These are phyloP conservation scores for Populus deltoides DNA, from an alignment of 345 rosid genomes.

Conservation along the genomic window DNA sequence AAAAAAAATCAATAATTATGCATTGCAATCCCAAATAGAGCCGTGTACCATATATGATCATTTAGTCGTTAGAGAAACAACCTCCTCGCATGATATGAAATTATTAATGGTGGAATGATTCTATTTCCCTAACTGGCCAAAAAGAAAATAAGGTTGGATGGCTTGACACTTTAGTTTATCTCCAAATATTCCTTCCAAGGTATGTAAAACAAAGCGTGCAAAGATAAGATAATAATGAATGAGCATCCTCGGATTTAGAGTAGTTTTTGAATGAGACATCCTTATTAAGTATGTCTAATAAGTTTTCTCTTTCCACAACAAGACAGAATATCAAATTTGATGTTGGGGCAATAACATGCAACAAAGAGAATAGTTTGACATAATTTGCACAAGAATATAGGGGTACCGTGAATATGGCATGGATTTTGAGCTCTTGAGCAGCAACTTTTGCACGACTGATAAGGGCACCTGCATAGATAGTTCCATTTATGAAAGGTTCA, in stretches of 20 bases:
- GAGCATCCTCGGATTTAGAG: background rate
- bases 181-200: background rate
- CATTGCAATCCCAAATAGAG: background rate
- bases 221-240: background rate
- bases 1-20: background rate
- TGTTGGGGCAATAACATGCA: background rate
- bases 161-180: background rate
- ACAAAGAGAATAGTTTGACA: background rate
- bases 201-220: background rate
- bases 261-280: background rate
- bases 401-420: constrained; percentile 87
- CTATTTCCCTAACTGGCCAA: background rate
- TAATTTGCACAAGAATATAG: background rate
- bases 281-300: background rate
- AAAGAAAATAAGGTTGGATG: background rate
- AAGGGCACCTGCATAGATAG: constrained; percentile 73
- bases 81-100: background rate
- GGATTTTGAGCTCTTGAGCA: constrained; percentile 94
- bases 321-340: background rate
- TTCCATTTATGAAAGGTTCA: constrained; percentile 12
- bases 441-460: constrained; percentile 92
- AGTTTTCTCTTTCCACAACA: background rate
- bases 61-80: background rate
- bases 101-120: background rate
- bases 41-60: background rate